phyloP scores from a whole-genome alignment of 2,329 filamentous ascomycete species.

The Cladosporium oxysporum region DNA sequence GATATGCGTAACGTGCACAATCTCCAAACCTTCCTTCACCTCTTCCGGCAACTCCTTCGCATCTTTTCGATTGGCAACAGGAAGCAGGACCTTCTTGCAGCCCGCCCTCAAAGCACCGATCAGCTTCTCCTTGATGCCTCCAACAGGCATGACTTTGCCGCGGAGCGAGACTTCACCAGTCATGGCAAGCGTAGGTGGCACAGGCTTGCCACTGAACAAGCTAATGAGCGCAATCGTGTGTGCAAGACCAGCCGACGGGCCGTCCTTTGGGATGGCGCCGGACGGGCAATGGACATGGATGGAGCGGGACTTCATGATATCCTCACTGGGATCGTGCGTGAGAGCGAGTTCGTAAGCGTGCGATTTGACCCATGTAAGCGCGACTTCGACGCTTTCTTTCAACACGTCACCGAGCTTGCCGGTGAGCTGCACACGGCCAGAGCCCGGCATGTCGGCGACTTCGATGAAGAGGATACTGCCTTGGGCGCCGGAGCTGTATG shows the following conservation, averaged over 20 bases:
- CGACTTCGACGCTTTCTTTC: slow-evolving; percentile 96
- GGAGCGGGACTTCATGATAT: slow-evolving; percentile 93
- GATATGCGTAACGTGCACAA: slow-evolving; percentile 86
- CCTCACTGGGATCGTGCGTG: slow-evolving; percentile 75
- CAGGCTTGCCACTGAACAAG: slow-evolving; percentile 79
- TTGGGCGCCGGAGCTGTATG: slow-evolving; percentile 88
- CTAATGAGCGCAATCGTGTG: slow-evolving; percentile 93
- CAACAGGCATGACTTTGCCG: slow-evolving; percentile 88
- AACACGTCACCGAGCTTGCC: slow-evolving; percentile 95
- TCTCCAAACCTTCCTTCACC: slow-evolving; percentile 82
- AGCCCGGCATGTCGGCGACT: slow-evolving; percentile 94
- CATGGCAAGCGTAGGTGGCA: slow-evolving; percentile 94
- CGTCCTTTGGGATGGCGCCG: slow-evolving; percentile 93
- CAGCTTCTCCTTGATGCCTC: slow-evolving; percentile 97
- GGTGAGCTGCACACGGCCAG: slow-evolving; percentile 88
- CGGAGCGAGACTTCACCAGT: slow-evolving; percentile 79
- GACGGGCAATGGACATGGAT: slow-evolving; percentile 96
- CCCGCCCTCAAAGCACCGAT: slow-evolving; percentile 92
- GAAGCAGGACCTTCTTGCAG: slow-evolving; percentile 89
- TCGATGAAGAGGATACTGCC: slow-evolving; percentile 98
- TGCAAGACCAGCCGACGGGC: slow-evolving; percentile 79
- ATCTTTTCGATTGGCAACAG: slow-evolving; percentile 87
- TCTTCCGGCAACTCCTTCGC: slow-evolving; percentile 87
- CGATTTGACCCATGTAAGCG: slow-evolving; percentile 93
- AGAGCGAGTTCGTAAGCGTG: slow-evolving; percentile 90